These are phyloP conservation scores for Tylopilus plumbeoviolaceoides DNA, from an alignment of 768 basidiomycete species.

Conservation along the genomic window DNA sequence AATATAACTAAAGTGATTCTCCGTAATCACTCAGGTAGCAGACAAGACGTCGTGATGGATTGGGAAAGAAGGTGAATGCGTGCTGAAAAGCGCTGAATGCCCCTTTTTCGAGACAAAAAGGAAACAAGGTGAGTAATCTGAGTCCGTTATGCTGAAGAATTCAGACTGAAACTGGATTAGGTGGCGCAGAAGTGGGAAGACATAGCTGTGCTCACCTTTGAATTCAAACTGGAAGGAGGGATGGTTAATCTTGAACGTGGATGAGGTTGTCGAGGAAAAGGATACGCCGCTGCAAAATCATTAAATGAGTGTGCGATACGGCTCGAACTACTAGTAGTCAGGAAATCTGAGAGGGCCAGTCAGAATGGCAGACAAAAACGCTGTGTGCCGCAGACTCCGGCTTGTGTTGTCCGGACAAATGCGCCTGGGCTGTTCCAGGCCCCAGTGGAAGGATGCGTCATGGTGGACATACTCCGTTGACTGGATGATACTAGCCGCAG, in stretches of 20 bases:
- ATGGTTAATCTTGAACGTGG: slow-evolving; percentile 1
- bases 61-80: background rate
- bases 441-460: background rate
- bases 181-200: background rate
- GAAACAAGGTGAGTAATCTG: background rate
- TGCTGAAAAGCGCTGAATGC: background rate
- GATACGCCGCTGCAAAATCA: background rate
- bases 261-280: background rate
- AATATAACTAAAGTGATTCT: no score
- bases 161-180: background rate
- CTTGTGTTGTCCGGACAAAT: background rate
- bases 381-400: background rate
- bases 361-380: slow-evolving; percentile 3
- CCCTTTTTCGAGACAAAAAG: no score
- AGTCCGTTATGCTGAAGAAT: no score
- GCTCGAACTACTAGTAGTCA: no score
- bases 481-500: no score
- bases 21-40: background rate
- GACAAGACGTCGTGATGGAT: background rate
- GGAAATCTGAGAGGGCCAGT: background rate
- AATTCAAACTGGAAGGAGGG: slow-evolving; percentile 11
- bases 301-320: slow-evolving; percentile 12
- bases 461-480: background rate
- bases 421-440: slow-evolving; percentile 2
- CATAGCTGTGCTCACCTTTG: slow-evolving; percentile 15